These are phyloP conservation scores for Pestalotiopsis sp. DNA, from an alignment of 2,329 filamentous ascomycete species.

Conservation along the genomic window DNA sequence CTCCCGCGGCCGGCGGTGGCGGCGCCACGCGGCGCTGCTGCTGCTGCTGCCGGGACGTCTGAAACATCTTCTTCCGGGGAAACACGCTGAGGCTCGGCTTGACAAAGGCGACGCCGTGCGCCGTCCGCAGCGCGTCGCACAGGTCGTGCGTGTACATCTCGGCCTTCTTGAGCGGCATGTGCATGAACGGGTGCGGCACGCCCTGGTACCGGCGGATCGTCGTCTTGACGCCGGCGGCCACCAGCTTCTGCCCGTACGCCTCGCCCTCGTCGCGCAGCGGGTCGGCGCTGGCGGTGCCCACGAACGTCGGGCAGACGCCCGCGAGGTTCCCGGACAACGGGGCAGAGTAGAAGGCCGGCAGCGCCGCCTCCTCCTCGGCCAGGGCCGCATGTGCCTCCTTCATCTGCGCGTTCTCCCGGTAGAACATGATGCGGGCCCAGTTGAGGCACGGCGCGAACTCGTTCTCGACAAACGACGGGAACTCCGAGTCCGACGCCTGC, in stretches of 20 bases:
- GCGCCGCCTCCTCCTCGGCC: neutral
- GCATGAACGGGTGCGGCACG: slow-evolving; percentile 12
- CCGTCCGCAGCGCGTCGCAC: slow-evolving; percentile 2
- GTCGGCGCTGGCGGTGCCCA: slow-evolving; percentile 8
- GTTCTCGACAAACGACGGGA: slow-evolving; percentile 9
- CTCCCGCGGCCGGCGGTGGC: neutral
- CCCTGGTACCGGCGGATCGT: slow-evolving; percentile 2
- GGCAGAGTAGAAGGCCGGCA: slow-evolving; percentile 4
- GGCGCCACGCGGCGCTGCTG: neutral
- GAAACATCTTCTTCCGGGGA: neutral
- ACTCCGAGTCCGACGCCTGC: slow-evolving; percentile 6
- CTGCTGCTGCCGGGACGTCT: neutral
- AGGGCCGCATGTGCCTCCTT: neutral
- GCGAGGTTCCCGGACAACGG: neutral
- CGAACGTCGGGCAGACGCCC: slow-evolving; percentile 4
- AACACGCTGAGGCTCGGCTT: neutral
- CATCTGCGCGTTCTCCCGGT: neutral
- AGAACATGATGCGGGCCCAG: slow-evolving; percentile 10
- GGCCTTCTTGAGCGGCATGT: slow-evolving; percentile 9
- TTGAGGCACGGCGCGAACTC: slow-evolving; percentile 10
- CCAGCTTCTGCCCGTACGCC: slow-evolving; percentile 9
- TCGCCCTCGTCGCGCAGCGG: slow-evolving; percentile 9
- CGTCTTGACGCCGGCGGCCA: slow-evolving; percentile 7
- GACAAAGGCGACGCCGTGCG: neutral
- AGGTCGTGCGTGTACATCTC: slow-evolving; percentile 8